phyloP scores from a whole-genome alignment of 1,284 basidiomycete species.

The Fomitiporia mediterranea region DNA sequence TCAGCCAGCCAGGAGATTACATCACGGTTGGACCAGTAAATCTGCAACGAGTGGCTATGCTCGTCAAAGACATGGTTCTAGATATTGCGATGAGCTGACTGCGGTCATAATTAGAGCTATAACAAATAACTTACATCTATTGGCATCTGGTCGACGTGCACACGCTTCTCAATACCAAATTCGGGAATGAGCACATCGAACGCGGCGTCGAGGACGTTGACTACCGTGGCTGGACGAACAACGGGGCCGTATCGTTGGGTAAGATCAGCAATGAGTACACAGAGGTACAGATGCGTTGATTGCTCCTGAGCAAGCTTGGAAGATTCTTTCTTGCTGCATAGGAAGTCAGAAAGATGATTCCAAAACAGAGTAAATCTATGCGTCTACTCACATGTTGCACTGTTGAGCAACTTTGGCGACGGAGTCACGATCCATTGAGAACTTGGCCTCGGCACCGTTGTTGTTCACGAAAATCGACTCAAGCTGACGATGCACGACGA shows the following conservation, averaged over 20 bases:
- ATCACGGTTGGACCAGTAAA: slow-evolving; percentile 89
- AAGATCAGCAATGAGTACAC: slow-evolving; percentile 88
- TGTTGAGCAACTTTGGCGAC: slow-evolving; percentile 97
- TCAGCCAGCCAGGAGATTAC: slow-evolving; percentile 94
- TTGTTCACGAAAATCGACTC: slow-evolving; percentile 76
- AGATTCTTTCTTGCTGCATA: slow-evolving; percentile 78
- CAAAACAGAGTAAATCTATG: slow-evolving; percentile 3
- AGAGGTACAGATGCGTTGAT: slow-evolving; percentile 92
- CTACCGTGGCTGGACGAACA: slow-evolving; percentile 87
- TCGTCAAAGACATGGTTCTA: slow-evolving; percentile 94
- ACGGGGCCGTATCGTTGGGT: slow-evolving; percentile 95
- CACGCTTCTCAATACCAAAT: slow-evolving; percentile 96
- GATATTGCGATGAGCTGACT: too few relatives aligned
- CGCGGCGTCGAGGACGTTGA: slow-evolving; percentile 90
- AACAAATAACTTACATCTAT: slow-evolving; percentile 63
- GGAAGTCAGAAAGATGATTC: slow-evolving; percentile 8
- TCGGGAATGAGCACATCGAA: slow-evolving; percentile 94
- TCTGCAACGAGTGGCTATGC: slow-evolving; percentile 81
- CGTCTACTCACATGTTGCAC: slow-evolving; percentile 81
- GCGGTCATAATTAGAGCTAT: too few relatives aligned
- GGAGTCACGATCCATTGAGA: slow-evolving; percentile 94
- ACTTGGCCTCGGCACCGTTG: slow-evolving; percentile 68
- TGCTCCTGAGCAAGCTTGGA: slow-evolving; percentile 93
- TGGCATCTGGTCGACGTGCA: slow-evolving; percentile 98
- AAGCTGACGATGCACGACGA: slow-evolving; percentile 95